Evolutionary conservation across 2,329 filamentous ascomycete genomes (phyloP), one percentile per base, ranked within the genome.

Genomic region (Exophiala viscosa): DNA sequence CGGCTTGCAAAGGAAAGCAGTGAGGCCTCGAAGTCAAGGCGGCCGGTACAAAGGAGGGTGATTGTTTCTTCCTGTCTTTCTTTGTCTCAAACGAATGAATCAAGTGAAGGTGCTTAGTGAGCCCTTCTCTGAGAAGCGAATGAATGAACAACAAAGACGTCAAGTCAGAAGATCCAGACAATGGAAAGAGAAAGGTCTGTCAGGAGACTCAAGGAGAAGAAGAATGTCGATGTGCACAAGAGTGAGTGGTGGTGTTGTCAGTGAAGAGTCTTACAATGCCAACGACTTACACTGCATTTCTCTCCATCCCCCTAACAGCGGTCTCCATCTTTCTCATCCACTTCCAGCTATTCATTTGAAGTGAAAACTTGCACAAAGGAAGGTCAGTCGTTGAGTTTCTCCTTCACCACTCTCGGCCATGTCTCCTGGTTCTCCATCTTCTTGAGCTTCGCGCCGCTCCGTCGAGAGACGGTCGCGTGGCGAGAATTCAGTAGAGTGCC

Each of bases 381-480:
- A 33, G 50, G 23, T 41, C 20, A 39, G 44, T 49, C 15, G 33
- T 34, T 47, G 49, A n/a, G n/a, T 52, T 45, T 55, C 52, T 28
- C 33, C 45, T 44, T 15, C 14, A n/a, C 34, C 43, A 15, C 32
- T 55, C 13, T 49, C 52, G 32, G 11, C 32, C 14, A 20, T 48
- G 17, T n/a, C 44, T 45, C 32, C 53, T 48, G 50, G 50, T 41
- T 35, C 44, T 48, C 44, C 38, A 34, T 23, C 23, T 42, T 20
- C 39, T 40, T 40, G 36, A 18, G n/a, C 14, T 46, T 50, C 47
- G 52, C 47, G 54, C 50, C 45, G 50, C 44, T 45, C 39, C 38
- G n/a, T 17, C 40, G 15, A 13, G 31, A 44, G 49, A 48, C 48
- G 46, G 18, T 51, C 48, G 40, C 41, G 48, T 48, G 34, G 55